These are phyloP conservation scores for Psilocybe tampanensis DNA, from an alignment of 768 basidiomycete species.

Conservation along the genomic window DNA sequence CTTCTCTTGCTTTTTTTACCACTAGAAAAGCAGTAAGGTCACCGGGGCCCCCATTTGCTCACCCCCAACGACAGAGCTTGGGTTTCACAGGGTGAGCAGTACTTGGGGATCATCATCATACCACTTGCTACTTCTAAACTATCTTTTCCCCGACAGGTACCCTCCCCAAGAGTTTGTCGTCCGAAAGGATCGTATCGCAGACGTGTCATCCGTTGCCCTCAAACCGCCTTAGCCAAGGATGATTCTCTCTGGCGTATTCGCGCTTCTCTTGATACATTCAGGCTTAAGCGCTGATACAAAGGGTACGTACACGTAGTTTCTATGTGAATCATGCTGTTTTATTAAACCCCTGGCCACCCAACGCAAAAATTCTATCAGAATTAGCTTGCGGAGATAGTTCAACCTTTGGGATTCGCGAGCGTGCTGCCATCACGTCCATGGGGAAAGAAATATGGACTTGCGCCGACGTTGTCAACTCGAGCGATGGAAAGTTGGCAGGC, in stretches of 20 bases:
- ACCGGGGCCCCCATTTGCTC: no score
- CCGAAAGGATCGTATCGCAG: not conserved
- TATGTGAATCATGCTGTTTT: not conserved
- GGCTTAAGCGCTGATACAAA: not conserved
- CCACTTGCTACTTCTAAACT: no score
- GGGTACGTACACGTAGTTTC: not conserved
- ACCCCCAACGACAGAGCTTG: no score
- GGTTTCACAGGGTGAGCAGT: no score
- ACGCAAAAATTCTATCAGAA: not conserved
- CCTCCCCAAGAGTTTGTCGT: not conserved
- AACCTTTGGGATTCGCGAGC: not conserved
- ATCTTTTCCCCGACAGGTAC: no score
- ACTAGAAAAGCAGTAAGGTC: no score
- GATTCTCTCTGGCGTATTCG: not conserved
- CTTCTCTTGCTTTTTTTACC: no score
- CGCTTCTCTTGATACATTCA: not conserved
- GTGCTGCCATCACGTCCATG: constrained; percentile 1
- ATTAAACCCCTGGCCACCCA: not conserved
- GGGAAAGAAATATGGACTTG: constrained; percentile 10
- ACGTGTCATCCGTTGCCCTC: not conserved
- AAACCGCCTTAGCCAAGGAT: not conserved
- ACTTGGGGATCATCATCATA: no score
- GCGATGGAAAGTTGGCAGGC: not conserved
- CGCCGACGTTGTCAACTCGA: not conserved
- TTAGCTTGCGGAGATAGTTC: not conserved